phyloP scores from a whole-genome alignment of 805 yeast species.

The Cyberlindnera euphorbiae region DNA sequence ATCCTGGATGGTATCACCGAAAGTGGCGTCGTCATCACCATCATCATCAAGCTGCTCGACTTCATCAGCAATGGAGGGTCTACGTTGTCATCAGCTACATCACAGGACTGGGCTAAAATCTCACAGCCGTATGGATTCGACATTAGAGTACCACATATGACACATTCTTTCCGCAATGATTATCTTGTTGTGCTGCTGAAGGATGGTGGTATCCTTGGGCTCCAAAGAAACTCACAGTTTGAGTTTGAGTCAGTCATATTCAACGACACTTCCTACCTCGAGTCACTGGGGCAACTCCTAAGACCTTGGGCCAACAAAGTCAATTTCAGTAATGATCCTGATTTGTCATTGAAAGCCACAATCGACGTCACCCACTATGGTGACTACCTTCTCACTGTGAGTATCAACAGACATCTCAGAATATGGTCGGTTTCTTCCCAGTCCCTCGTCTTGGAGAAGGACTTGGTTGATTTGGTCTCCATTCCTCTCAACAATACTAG shows the following conservation, averaged over 20 bases:
- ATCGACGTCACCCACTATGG: slow-evolving; percentile 26
- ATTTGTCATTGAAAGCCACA: slow-evolving; percentile 32
- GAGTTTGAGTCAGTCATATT: slow-evolving; percentile 43
- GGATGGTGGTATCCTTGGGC: slow-evolving; percentile 74
- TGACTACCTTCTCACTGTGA: slow-evolving; percentile 40
- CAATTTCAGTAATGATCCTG: slow-evolving; percentile 37
- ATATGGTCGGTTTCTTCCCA: slow-evolving; percentile 51
- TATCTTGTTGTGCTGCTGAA: slow-evolving; percentile 54
- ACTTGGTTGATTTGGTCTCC: slow-evolving; percentile 14
- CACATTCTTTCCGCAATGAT: slow-evolving; percentile 41
- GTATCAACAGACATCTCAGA: slow-evolving; percentile 49
- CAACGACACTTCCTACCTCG: slow-evolving; percentile 47
- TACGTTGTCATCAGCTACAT: slow-evolving; percentile 16
- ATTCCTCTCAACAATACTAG: slow-evolving; percentile 14
- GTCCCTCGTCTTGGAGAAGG: slow-evolving; percentile 26
- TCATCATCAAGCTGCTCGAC: slow-evolving; percentile 38
- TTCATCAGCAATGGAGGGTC: slow-evolving; percentile 30
- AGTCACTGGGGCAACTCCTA: slow-evolving; percentile 30
- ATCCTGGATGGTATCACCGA: slow-evolving; percentile 53
- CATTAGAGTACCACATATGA: slow-evolving; percentile 48
- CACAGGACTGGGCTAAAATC: slow-evolving; percentile 56
- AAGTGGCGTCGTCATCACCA: slow-evolving; percentile 46
- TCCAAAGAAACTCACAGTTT: slow-evolving; percentile 28
- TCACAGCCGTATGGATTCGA: slow-evolving; percentile 65
- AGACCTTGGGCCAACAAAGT: slow-evolving; percentile 23